Evolutionary conservation across 1,284 basidiomycete genomes (phyloP).

Genomic region (Apiotrichum veenhuisii): DNA sequence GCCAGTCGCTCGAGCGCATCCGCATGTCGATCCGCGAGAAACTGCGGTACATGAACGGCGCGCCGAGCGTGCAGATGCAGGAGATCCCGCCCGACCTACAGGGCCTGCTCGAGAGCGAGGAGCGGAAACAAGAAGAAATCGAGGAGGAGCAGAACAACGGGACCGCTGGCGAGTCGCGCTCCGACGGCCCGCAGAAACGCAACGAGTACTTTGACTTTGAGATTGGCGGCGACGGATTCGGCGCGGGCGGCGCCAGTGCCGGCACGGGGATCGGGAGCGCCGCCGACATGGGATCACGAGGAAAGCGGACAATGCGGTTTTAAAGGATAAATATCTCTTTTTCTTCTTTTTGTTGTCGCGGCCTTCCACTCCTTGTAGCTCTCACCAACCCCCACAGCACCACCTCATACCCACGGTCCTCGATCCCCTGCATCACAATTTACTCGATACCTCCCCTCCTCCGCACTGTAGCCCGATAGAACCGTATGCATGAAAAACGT

Average conservation of each 20-base stretch:
- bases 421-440: background rate
- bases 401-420: background rate
- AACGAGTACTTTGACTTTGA: conserved; percentile 24
- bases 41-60: conserved; percentile 86
- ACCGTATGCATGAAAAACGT: conserved; percentile 5
- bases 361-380: background rate
- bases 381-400: background rate
- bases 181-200: conserved; percentile 16
- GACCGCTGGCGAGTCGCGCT: conserved; percentile 12
- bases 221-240: conserved; percentile 13
- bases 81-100: conserved; percentile 91
- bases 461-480: background rate
- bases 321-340: background rate
- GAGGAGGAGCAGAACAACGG: conserved; percentile 57
- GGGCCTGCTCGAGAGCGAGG: conserved; percentile 73
- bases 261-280: too few relatives aligned
- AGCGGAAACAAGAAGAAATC: conserved; percentile 64
- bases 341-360: background rate
- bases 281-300: conserved; percentile 3
- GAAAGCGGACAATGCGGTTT: conserved; percentile 22
- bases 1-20: conserved; percentile 77
- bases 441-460: background rate
- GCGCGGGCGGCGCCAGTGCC: background rate
- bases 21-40: conserved; percentile 82
- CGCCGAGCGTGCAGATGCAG: conserved; percentile 93